Conservation (phyloP, 2,329 filamentous ascomycete species). For the Pseudopithomyces maydicus region DNA sequence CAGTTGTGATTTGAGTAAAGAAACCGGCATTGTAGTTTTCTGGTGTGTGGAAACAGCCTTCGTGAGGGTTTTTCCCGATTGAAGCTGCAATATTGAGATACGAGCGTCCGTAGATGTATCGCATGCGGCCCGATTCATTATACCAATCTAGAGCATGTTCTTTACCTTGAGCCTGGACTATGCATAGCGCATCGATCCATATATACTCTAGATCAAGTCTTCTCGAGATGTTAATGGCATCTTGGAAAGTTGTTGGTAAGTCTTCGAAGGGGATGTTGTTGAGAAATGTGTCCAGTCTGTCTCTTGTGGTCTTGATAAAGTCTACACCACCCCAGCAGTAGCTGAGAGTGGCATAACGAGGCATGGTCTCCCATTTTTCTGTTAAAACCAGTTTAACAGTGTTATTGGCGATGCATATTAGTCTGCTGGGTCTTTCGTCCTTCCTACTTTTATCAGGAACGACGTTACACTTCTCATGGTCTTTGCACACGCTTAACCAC, state of each 20-base stretch:
- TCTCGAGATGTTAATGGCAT: neutral
- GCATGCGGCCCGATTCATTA: slow-evolving; percentile 1
- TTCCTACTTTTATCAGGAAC: neutral
- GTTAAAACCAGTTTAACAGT: neutral
- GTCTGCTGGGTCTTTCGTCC: neutral
- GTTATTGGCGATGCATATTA: neutral
- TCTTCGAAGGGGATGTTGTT: neutral
- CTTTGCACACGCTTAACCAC: neutral
- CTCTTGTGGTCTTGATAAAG: neutral
- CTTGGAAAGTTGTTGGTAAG: slow-evolving; percentile 3
- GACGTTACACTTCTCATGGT: neutral
- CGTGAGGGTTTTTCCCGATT: neutral
- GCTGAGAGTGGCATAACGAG: neutral
- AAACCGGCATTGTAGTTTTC: neutral
- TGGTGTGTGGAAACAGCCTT: slow-evolving; percentile 4
- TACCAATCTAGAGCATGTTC: slow-evolving; percentile 3
- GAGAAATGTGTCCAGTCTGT: neutral
- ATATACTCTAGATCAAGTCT: slow-evolving; percentile 10
- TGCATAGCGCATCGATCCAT: slow-evolving; percentile 22
- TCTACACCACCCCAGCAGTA: slow-evolving; percentile 2
- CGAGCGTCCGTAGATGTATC: slow-evolving; percentile 6
- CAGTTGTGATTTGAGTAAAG: neutral
- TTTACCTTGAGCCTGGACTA: slow-evolving; percentile 10
- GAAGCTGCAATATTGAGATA: slow-evolving; percentile 6
- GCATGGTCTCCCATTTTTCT: neutral